These are phyloP conservation scores for Colletotrichum simmondsii DNA, from an alignment of 2,329 filamentous ascomycete species.

Conservation along the genomic window DNA sequence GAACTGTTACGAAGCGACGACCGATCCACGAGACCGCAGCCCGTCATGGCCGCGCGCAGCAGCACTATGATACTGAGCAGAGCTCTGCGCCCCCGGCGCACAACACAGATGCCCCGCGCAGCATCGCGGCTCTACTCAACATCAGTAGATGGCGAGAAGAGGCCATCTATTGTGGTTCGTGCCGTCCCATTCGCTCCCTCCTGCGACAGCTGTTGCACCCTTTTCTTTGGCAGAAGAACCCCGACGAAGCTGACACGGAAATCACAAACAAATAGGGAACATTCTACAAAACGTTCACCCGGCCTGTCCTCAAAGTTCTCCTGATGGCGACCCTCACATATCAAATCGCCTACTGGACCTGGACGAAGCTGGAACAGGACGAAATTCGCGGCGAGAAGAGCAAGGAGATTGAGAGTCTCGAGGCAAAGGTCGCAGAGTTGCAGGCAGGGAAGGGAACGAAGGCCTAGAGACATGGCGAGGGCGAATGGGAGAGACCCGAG, in stretches of 20 bases:
- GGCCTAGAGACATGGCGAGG: background rate
- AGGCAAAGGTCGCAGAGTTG: constrained; percentile 50
- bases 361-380: constrained; percentile 79
- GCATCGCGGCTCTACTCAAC: constrained; percentile 19
- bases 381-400: constrained; percentile 68
- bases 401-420: constrained; percentile 47
- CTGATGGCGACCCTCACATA: constrained; percentile 82
- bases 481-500: background rate
- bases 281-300: constrained; percentile 81
- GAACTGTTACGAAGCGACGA: background rate
- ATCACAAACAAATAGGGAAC: constrained; percentile 54
- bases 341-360: constrained; percentile 79
- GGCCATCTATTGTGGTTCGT: constrained; percentile 30
- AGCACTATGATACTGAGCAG: constrained; percentile 12
- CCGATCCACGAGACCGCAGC: background rate
- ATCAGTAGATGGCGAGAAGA: constrained; percentile 20
- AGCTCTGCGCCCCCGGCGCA: constrained; percentile 15
- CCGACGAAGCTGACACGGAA: background rate
- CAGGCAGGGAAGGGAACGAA: constrained; percentile 33
- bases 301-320: constrained; percentile 79
- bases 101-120: background rate
- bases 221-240: background rate
- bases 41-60: constrained; percentile 23
- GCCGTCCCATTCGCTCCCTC: background rate
- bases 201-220: background rate